These are phyloP conservation scores for Rhodotorula paludigena DNA, from an alignment of 768 basidiomycete species.

Conservation along the genomic window DNA sequence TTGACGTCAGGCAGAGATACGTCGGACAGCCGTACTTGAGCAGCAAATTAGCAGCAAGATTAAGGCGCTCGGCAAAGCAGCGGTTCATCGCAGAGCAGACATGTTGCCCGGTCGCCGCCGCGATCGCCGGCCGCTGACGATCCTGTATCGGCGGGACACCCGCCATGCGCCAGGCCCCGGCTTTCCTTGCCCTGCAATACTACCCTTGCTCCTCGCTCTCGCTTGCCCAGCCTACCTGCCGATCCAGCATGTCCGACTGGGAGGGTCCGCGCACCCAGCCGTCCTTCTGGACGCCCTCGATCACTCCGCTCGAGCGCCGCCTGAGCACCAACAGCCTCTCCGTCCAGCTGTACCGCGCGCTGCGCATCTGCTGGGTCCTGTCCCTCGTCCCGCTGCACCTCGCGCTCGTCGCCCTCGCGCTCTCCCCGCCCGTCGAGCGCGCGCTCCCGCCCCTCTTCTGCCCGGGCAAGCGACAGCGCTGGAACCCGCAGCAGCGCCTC, in stretches of 20 bases:
- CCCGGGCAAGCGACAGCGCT: slow-evolving; percentile 10
- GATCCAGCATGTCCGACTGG: slow-evolving; percentile 5
- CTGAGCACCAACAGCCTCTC: not conserved
- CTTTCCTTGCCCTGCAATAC: too few relatives aligned
- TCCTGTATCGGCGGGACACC: too few relatives aligned
- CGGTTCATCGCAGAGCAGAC: too few relatives aligned
- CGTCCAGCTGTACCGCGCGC: slow-evolving; percentile 17
- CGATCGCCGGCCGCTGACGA: too few relatives aligned
- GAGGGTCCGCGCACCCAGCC: slow-evolving; percentile 10
- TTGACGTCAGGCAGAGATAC: too few relatives aligned
- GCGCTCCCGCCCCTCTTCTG: not conserved
- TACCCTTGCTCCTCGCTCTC: too few relatives aligned
- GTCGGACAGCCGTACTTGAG: too few relatives aligned
- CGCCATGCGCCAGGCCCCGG: too few relatives aligned
- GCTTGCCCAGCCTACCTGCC: too few relatives aligned
- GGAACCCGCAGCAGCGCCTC: slow-evolving; percentile 24
- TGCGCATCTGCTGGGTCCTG: slow-evolving; percentile 28
- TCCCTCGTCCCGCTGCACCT: slow-evolving; percentile 23
- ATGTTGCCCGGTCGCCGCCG: too few relatives aligned
- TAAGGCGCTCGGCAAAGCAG: too few relatives aligned
- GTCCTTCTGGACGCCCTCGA: slow-evolving; percentile 31
- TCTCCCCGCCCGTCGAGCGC: not conserved
- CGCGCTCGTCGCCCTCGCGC: not conserved
- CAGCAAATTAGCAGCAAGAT: too few relatives aligned
- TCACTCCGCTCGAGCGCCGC: slow-evolving; percentile 26